phyloP scores from a whole-genome alignment of 1,284 basidiomycete species.

The Microbotryum silenes-acaulis region DNA sequence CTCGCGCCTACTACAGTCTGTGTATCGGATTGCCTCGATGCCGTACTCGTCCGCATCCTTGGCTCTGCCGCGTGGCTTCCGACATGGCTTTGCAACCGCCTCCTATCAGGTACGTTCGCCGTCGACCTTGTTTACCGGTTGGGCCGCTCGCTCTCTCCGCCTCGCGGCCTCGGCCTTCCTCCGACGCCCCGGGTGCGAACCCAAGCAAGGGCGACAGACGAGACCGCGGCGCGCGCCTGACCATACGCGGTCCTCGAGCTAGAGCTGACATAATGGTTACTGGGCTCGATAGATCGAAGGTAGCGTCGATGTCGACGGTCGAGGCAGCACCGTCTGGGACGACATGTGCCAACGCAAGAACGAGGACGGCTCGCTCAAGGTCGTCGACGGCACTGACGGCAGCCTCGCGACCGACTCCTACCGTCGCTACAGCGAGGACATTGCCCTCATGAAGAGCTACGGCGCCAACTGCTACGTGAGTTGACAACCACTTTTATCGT shows the following conservation, averaged over 20 bases:
- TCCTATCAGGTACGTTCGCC: conserved; percentile 10
- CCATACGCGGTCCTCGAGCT: no score
- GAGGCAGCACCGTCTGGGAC: conserved; percentile 65
- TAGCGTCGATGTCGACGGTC: conserved; percentile 51
- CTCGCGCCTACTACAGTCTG: no score
- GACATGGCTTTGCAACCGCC: conserved; percentile 58
- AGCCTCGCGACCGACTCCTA: conserved; percentile 65
- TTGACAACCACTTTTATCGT: neutral
- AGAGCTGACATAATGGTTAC: no score
- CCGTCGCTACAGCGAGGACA: conserved; percentile 58
- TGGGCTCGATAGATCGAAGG: conserved; percentile 54
- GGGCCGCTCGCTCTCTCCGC: no score
- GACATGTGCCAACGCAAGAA: conserved; percentile 48
- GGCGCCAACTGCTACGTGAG: conserved; percentile 49
- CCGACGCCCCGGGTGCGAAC: no score
- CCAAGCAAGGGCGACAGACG: no score
- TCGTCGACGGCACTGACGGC: conserved; percentile 57
- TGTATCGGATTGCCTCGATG: no score
- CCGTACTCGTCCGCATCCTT: no score
- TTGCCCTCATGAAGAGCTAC: conserved; percentile 55
- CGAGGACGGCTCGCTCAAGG: conserved; percentile 51
- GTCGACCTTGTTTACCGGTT: conserved; percentile 43
- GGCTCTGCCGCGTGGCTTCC: no score
- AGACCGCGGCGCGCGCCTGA: no score
- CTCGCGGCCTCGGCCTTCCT: no score